Evolutionary conservation across 148 eudicot species (phyloP).

Genomic region (Linanthus parryae): DNA sequence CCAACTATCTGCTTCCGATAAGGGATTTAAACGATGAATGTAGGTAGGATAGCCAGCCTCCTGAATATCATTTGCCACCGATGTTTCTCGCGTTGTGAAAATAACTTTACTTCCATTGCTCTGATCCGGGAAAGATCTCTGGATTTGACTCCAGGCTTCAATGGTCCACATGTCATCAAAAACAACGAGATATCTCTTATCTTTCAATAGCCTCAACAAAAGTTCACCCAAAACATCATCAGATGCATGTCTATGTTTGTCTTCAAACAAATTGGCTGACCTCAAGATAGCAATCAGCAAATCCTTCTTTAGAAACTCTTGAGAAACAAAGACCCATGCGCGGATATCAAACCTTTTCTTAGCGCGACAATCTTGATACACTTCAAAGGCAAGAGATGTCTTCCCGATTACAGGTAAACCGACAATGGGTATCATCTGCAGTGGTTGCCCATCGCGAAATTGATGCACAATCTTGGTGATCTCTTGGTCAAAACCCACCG

Average conservation of each 20-base stretch:
- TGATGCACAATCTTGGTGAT: too few relatives aligned
- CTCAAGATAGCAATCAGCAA: conserved; percentile 22
- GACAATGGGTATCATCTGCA: conserved; percentile 27
- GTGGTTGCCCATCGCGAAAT: background rate
- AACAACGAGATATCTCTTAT: conserved; percentile 25
- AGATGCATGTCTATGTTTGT: background rate
- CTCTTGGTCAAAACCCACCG: too few relatives aligned
- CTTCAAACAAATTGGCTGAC: background rate
- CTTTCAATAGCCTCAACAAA: background rate
- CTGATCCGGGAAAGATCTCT: conserved; percentile 21
- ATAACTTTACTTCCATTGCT: conserved; percentile 20
- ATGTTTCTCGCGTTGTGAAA: too few relatives aligned
- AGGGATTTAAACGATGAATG: too few relatives aligned
- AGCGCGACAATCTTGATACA: conserved; percentile 12
- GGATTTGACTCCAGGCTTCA: conserved; percentile 29
- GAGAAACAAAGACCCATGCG: conserved; percentile 35
- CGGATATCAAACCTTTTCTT: conserved; percentile 19
- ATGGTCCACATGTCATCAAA: conserved; percentile 38
- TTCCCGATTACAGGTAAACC: conserved; percentile 46
- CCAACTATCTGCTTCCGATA: too few relatives aligned
- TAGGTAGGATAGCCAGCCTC: too few relatives aligned
- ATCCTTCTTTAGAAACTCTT: conserved; percentile 21
- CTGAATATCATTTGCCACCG: too few relatives aligned
- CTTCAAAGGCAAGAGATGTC: conserved; percentile 26
- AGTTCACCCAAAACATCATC: conserved; percentile 12